These are phyloP conservation scores for Phyllosticta capitalensis DNA, from an alignment of 2,329 filamentous ascomycete species.

Conservation along the genomic window DNA sequence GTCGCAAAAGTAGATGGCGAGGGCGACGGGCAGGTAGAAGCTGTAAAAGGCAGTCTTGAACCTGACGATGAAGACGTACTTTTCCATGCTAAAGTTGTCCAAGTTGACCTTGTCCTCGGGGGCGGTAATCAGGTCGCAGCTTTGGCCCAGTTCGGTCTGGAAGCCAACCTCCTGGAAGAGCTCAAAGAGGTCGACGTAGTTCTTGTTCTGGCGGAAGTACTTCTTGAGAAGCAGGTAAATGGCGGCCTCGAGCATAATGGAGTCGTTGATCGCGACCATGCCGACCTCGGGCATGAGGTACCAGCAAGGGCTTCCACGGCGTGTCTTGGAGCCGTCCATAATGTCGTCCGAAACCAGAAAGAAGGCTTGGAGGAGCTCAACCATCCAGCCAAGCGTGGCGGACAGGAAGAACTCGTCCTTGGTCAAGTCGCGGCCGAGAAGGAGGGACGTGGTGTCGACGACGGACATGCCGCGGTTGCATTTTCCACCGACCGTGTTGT, in stretches of 20 bases:
- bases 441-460: slow-evolving; percentile 75
- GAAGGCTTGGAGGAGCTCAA: slow-evolving; percentile 95
- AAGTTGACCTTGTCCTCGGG: slow-evolving; percentile 91
- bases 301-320: slow-evolving; percentile 92
- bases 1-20: slow-evolving; percentile 77
- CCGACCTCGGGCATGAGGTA: slow-evolving; percentile 83
- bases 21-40: slow-evolving; percentile 93
- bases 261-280: slow-evolving; percentile 96
- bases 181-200: slow-evolving; percentile 86
- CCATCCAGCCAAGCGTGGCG: slow-evolving; percentile 89
- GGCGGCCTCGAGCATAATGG: slow-evolving; percentile 63
- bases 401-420: slow-evolving; percentile 81
- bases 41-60: slow-evolving; percentile 99
- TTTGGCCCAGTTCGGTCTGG: slow-evolving; percentile 92
- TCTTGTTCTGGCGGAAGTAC: slow-evolving; percentile 78
- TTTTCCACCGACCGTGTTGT: slow-evolving; percentile 89
- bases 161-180: slow-evolving; percentile 91
- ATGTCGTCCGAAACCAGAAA: slow-evolving; percentile 98
- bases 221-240: slow-evolving; percentile 93
- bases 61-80: slow-evolving; percentile 97
- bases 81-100: slow-evolving; percentile 88
- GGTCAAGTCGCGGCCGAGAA: slow-evolving; percentile 61
- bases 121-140: slow-evolving; percentile 88
- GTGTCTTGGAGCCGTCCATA: slow-evolving; percentile 93
- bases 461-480: slow-evolving; percentile 99